Percentiles rank a stretch among this genome's conserved stretches.
These are phyloP conservation scores for Tulasnella sp. DNA, from an alignment of 768 basidiomycete genomes.

Conservation along the genomic window DNA sequence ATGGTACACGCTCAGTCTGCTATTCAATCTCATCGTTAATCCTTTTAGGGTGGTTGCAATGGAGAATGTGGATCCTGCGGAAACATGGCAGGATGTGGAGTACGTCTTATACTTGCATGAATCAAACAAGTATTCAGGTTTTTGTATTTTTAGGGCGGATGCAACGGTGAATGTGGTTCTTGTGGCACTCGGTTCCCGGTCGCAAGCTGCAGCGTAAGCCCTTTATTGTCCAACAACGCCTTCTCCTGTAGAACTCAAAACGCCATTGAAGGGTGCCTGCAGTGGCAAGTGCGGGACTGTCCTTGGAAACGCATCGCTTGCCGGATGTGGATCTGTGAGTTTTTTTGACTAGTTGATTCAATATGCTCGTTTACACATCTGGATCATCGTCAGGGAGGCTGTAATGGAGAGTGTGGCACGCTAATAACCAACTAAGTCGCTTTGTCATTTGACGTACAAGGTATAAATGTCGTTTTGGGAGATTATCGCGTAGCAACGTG, in stretches of 20 bases:
- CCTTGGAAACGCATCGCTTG: too few species aligned
- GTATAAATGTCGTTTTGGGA: too few species aligned
- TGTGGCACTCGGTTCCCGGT: too few species aligned
- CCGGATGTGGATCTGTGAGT: background rate
- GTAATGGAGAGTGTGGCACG: conserved; percentile 1
- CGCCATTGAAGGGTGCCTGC: background rate
- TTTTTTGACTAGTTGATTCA: background rate
- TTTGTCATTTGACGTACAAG: too few species aligned
- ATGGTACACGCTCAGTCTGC: background rate
- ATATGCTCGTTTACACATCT: background rate
- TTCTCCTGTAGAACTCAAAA: background rate
- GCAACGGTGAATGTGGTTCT: conserved; percentile 8
- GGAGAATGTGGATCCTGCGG: too few species aligned
- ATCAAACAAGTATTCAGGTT: background rate
- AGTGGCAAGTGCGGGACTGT: background rate
- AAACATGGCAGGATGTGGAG: too few species aligned
- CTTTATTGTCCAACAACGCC: background rate
- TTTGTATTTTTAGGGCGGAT: background rate
- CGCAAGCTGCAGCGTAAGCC: too few species aligned
- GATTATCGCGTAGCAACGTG: too few species aligned
- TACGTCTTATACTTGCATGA: too few species aligned
- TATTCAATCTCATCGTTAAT: too few species aligned
- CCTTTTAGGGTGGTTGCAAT: too few species aligned
- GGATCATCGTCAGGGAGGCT: background rate
- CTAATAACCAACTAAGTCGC: too few species aligned